Evolutionary conservation across 305 asterid genomes (phyloP).

Genomic region (Lippia alba): DNA sequence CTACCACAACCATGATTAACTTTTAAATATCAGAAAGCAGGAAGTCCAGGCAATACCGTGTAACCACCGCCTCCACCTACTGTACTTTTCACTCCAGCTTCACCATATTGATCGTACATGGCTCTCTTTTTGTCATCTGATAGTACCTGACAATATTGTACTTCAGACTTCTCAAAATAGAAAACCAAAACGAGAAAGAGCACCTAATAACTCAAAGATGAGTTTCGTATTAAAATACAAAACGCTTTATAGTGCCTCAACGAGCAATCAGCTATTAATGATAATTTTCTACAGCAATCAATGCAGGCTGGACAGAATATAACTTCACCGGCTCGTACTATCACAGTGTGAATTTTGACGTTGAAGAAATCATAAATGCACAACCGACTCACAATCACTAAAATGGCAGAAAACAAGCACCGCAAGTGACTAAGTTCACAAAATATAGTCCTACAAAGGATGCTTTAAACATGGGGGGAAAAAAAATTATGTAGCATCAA

Average conservation of each 20-base stretch:
- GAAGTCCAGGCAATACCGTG: constrained; percentile 61
- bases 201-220: constrained; percentile 23
- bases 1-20: constrained; percentile 18
- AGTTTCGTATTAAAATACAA: constrained; percentile 1
- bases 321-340: constrained; percentile 10
- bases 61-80: constrained; percentile 92
- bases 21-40: constrained; percentile 3
- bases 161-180: constrained; percentile 49
- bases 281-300: constrained; percentile 25
- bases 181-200: not conserved
- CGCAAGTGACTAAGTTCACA: too few species aligned
- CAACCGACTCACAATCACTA: not conserved
- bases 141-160: constrained; percentile 83
- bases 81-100: constrained; percentile 89
- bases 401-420: too few species aligned
- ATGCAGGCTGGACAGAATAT: constrained; percentile 21
- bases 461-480: too few species aligned
- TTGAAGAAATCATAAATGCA: constrained; percentile 5
- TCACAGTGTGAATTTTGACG: not conserved
- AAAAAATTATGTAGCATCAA: too few species aligned
- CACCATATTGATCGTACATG: constrained; percentile 95
- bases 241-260: constrained; percentile 8
- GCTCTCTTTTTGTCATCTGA: constrained; percentile 99
- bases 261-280: constrained; percentile 21
- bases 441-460: too few species aligned